Evolutionary conservation across 179 eudicot genomes (phyloP), one percentile per base, ranked within the genome.

Genomic region (Nepenthes alata): DNA sequence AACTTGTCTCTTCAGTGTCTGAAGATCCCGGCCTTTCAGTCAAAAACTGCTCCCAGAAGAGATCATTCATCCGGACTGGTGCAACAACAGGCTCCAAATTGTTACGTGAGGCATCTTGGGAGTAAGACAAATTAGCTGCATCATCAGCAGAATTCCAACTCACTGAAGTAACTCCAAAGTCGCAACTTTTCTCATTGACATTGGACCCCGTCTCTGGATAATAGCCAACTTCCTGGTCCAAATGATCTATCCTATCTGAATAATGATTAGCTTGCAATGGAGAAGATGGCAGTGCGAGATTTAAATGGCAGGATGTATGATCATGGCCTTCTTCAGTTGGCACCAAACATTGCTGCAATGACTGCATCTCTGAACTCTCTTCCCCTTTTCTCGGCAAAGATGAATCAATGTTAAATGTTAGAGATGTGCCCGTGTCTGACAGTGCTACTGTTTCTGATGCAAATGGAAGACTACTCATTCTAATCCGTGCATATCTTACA

Each of bases 1-100:
- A 88, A 60, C 79, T 84, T 5, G 96, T 85, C 76, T 89, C 95
- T 76, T 88, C 98, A 51, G 73, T 78, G 50, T 86, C 96, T 3
- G 87, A 70, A 39, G 83, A 67, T 13, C 97, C 97, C 5, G 97
- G 97, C 64, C 85, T 83, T 73, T 91, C 97, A 11, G 95, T 86
- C 35, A 91, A 76, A 61, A 91, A 91, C 72, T 91, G 98, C 72
- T 91, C 98, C 98, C 98, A 91, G 67, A 91, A 91, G 11, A 74
- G 68, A 70, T 91, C 98, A 80, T 91, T 91, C 36, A 80, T 90
- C 52, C 82, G 80, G 47, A 64, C 75, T 68, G 65, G 83, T 53
- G 72, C 74, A 53, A 75, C 65, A 47, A 75, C 55, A 14, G 75
- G 67, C 63, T 15, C 84, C 72, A 72, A 79, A 47, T 68, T 82